Conservation (phyloP, 371 early-diverging fungal genomes). For the Mortierella sp. region DNA sequence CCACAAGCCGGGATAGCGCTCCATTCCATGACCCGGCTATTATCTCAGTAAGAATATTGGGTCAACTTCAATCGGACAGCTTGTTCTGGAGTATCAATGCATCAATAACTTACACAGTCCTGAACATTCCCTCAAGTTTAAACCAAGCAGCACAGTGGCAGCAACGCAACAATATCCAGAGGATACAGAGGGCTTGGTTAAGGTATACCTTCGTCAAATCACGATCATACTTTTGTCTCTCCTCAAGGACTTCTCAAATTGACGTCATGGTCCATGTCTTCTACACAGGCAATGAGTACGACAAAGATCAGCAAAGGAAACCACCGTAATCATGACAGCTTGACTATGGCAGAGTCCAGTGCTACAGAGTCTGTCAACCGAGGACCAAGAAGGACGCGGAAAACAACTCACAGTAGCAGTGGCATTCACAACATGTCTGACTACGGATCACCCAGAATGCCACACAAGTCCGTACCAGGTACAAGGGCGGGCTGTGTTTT, state of each 20-base stretch:
- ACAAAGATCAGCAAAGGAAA: constrained; percentile 16
- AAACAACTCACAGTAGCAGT: constrained; percentile 15
- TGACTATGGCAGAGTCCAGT: constrained; percentile 43
- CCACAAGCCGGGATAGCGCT: constrained; percentile 11
- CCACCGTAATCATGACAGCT: constrained; percentile 19
- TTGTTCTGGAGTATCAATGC: too few relatives aligned
- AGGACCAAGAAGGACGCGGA: constrained; percentile 34
- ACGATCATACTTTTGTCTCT: too few relatives aligned
- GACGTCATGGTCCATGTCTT: too few relatives aligned
- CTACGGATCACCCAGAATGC: constrained; percentile 36
- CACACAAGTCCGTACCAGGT: constrained; percentile 29
- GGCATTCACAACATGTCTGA: constrained; percentile 39
- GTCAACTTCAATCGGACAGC: too few relatives aligned
- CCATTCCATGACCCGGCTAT: constrained; percentile 29
- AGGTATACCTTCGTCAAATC: constrained; percentile 10
- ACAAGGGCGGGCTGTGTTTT: too few relatives aligned
- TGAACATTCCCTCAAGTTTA: constrained; percentile 23
- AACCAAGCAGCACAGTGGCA: constrained; percentile 9
- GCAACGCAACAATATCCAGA: constrained; percentile 4
- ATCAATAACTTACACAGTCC: too few relatives aligned
- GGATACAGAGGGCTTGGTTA: constrained; percentile 10
- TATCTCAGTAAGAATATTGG: constrained; percentile 35
- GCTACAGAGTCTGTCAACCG: constrained; percentile 38
- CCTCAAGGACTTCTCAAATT: too few relatives aligned
- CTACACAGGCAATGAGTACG: constrained; percentile 19